Base-by-base conservation (phyloP, 148 eudicot species). In the Fallopia convolvulus region DNA sequence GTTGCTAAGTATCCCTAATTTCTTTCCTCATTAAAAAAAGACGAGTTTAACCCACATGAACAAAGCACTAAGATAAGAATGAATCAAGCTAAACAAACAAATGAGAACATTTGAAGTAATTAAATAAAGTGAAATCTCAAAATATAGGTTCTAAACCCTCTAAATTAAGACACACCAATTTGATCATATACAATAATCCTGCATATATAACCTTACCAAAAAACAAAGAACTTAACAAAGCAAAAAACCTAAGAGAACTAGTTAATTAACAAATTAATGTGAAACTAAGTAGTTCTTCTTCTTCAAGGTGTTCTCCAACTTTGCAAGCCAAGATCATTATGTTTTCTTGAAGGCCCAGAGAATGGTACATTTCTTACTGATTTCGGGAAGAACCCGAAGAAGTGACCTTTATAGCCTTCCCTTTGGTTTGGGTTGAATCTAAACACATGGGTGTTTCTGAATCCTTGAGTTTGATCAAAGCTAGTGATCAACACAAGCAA, bases 261-360 rank as follows among this genome's bases (percentile, higher is more conserved):
- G 3, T 61, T 23, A 0, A 11, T 61, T 26, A 21, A 55, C 21
- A n/a, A 12, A 55, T n/a, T n/a, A n/a, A n/a, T 14, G 21, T 52
- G 18, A 4, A 3, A 52, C 58, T 17, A 52, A 15, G 18, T 52
- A 52, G 58, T 52, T 0, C 4, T 5, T 55, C 61, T 55, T 7
- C 20, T n/a, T 21, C 77, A 75, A 53, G 77, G 77, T 3, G 68
- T 47, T 53, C 26, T 75, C 77, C 77, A 75, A 2, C 20, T 56
- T 39, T 75, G 77, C 70, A 75, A 75, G 68, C 68, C 77, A 75
- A 52, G 46, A 56, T 56, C 77, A 53, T 75, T 75, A 48, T 75
- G 77, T 56, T 56, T 75, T 46, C 48, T 55, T 6, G 77, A 75
- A 55, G 77, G 77, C 53, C 65, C 77, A 6, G 77, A 75, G 46